phyloP scores from a whole-genome alignment of 2,329 filamentous ascomycete genomes.

The Apiospora sp. region DNA sequence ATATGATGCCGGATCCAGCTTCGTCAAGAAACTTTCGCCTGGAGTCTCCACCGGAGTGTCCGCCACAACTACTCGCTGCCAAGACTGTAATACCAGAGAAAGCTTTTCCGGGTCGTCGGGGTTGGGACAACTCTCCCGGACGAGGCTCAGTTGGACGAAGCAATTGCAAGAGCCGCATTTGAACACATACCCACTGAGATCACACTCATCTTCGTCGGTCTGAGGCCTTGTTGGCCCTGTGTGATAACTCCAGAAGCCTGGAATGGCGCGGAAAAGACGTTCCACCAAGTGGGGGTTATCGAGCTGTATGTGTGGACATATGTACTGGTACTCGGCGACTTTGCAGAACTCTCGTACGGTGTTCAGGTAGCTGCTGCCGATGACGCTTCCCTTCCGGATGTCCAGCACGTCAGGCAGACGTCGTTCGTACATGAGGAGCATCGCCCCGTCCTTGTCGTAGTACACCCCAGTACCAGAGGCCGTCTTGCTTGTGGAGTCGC shows the following conservation, averaged over 20 bases:
- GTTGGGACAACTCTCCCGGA: background rate
- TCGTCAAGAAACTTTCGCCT: background rate
- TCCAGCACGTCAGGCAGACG: background rate
- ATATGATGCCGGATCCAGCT: background rate
- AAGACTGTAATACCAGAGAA: background rate
- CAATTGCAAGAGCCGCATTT: background rate
- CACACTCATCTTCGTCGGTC: background rate
- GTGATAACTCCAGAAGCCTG: background rate
- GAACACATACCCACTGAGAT: background rate
- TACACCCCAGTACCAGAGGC: background rate
- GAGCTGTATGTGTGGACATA: background rate
- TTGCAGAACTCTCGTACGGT: background rate
- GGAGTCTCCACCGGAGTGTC: background rate
- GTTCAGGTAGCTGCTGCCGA: background rate
- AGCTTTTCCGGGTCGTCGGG: background rate
- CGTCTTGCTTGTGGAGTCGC: background rate
- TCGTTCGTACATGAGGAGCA: background rate
- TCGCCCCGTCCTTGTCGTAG: background rate
- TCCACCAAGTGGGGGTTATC: background rate
- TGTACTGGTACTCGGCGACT: background rate
- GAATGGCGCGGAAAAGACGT: background rate
- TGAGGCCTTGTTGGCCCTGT: background rate
- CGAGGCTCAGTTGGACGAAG: background rate
- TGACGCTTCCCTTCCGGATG: background rate
- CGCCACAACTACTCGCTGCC: background rate